Base-by-base conservation (phyloP, 75 land plant species). In the Isoetes taiwanensis region DNA sequence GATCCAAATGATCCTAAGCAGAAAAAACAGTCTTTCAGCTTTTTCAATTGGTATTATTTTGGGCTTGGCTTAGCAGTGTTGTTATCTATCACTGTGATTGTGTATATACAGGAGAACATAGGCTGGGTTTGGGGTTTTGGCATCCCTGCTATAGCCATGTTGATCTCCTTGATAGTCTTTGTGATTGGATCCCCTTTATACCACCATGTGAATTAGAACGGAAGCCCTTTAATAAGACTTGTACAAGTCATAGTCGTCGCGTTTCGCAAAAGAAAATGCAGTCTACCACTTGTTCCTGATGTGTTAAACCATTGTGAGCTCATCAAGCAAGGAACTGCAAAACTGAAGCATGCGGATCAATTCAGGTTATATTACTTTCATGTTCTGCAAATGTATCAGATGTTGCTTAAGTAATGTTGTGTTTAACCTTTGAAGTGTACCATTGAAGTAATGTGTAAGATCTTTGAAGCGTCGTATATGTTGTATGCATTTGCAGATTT, bases 1-100 rank as follows among this genome's bases (percentile, higher is more conserved):
- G 50, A 46, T 46, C 50, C 16, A 23, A 6, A 46, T 16, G 16
- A 46, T n/a, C 4, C 4, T 5, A 46, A 46, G 19, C 50, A 46
- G 16, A 46, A 23, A 46, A 46, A 46, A n/a, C 50, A 46, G 50
- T 46, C 50, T 5, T 46, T 46, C 50, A 46, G 50, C 50, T 46
- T 46, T 23, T 46, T 46, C 50, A 46, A 46, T 23, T 46, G 50
- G 50, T 37, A 37, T 37, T 9, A 37, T 37, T 46, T 46, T n/a
- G 50, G 50, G 12, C 16, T 46, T 16, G 50, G 50, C 6, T 19
- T 46, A 19, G 50, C 50, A 6, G 25, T 46, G 4, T n/a, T 46
- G 4, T n/a, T 46, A n/a, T 6, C 50, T 4, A 23, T 46, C 6
- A 46, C 50, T 19, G 50, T 46, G 21, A 46, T 46, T 4, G 50